These are phyloP conservation scores for Hypoxylon intermedium DNA, from an alignment of 495 filamentous ascomycete genomes.

Conservation along the genomic window DNA sequence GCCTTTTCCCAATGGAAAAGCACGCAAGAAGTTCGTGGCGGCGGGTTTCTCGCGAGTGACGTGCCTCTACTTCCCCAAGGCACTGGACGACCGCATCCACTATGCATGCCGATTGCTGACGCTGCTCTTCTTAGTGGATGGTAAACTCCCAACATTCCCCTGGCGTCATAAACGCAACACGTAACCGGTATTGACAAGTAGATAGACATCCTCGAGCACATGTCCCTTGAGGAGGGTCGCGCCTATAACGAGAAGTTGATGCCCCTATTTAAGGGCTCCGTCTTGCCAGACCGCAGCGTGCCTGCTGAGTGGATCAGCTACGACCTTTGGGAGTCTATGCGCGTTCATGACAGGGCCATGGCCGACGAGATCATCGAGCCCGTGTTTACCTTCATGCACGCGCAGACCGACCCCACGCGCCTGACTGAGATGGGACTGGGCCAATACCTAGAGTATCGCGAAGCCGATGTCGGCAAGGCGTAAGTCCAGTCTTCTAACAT, in stretches of 20 bases:
- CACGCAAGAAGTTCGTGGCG: slow-evolving; percentile 41
- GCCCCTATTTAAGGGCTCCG: slow-evolving; percentile 38
- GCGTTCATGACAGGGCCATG: slow-evolving; percentile 38
- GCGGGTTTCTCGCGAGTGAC: slow-evolving; percentile 47
- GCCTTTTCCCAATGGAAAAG: slow-evolving; percentile 39
- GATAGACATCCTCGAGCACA: slow-evolving; percentile 50
- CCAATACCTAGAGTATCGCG: slow-evolving; percentile 44
- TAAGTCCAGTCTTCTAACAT: slow-evolving; percentile 23
- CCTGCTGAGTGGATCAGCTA: slow-evolving; percentile 49
- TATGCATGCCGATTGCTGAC: slow-evolving; percentile 46
- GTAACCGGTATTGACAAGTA: not conserved
- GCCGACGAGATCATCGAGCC: slow-evolving; percentile 47
- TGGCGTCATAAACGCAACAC: not conserved
- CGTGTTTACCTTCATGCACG: slow-evolving; percentile 45
- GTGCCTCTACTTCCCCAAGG: slow-evolving; percentile 48
- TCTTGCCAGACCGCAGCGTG: slow-evolving; percentile 41
- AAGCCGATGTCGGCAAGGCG: slow-evolving; percentile 45
- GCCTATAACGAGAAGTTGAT: slow-evolving; percentile 49
- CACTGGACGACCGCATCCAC: slow-evolving; percentile 46
- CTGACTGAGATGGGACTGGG: slow-evolving; percentile 32
- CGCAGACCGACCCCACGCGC: slow-evolving; percentile 41
- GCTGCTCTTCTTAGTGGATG: slow-evolving; percentile 48
- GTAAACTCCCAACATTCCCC: slow-evolving; percentile 20
- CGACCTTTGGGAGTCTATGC: slow-evolving; percentile 51
- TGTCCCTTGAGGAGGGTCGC: slow-evolving; percentile 49